Conservation (phyloP, 805 yeast genomes). For the Saccharomycopsis sp. region DNA sequence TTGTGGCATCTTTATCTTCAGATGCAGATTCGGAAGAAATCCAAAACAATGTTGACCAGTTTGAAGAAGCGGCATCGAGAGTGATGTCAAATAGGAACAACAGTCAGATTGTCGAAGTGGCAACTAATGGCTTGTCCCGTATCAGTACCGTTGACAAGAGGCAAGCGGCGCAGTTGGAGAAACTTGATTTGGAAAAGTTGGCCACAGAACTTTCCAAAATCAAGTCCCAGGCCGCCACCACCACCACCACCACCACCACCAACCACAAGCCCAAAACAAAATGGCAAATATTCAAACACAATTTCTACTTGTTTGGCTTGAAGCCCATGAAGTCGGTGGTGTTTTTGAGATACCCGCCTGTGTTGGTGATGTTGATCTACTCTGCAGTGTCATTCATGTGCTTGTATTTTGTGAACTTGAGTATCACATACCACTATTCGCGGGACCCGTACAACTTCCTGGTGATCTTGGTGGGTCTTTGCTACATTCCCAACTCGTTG, state of each 20-base stretch:
- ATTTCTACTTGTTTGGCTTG: constrained; percentile 39
- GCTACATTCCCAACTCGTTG: constrained; percentile 77
- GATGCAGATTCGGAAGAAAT: no score
- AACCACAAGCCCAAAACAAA: background rate
- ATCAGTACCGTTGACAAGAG: constrained; percentile 26
- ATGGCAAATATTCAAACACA: constrained; percentile 10
- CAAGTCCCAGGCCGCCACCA: background rate
- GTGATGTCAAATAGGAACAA: background rate
- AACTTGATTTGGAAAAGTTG: constrained; percentile 18
- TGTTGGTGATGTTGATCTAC: constrained; percentile 51
- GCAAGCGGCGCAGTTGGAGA: constrained; percentile 21
- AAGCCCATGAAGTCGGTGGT: constrained; percentile 55
- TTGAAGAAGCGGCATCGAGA: background rate
- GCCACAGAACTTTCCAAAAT: constrained; percentile 13
- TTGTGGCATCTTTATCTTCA: background rate
- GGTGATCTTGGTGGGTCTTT: constrained; percentile 57
- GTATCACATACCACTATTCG: constrained; percentile 56
- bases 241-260: background rate
- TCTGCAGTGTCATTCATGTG: constrained; percentile 66
- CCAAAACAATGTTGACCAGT: background rate
- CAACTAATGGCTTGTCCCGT: constrained; percentile 26
- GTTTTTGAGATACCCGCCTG: constrained; percentile 66
- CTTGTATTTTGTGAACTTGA: constrained; percentile 65
- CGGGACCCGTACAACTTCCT: constrained; percentile 61
- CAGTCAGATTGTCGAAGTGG: background rate